Base-by-base conservation (phyloP, 768 basidiomycete genomes). In the Suillus occidentalis region DNA sequence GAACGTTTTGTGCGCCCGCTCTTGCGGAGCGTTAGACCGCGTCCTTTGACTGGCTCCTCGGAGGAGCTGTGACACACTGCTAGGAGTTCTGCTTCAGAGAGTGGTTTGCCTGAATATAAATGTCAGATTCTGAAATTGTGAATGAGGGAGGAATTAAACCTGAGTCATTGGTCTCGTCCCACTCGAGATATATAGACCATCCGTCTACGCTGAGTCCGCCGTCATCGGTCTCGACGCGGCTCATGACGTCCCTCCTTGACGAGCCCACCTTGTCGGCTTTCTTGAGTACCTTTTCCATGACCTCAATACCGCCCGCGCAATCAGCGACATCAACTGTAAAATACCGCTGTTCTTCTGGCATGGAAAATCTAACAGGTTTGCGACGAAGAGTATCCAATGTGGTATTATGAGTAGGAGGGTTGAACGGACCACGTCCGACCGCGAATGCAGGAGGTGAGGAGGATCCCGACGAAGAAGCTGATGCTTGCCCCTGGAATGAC, bases 301-400 rank as follows among this genome's bases (percentile, higher is more conserved):
- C 87, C 71, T 99, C 95, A 3, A 91, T 83, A 10, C 95, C 95
- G 34, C 89, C 89, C 2, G 81, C 82, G 71, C 92, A 95, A 34
- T 92, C 87, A 4, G 87, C 85, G 16, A 95, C 89, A 72, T 96
- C 89, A 65, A 99, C 87, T 1, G 90, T 89, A 63, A 85, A 86
- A 6, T 88, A 84, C 52, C 88, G 85, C 3, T 90, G 89, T 70
- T 94, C 94, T 13, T 95, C 95, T 2, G 89, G 89, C 49, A 95
- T 82, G 22, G 85, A 81, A 73, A 99, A 97, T 74, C 95, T 98
- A 72, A 99, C 89, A 25, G 93, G 79, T 75, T 92, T 94, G 63
- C 89, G 83, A 56, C 91, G 84, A 62, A 96, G 80, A 66, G 96
- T 93, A 57, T 95, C 92, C 20, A 92, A 77, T 6, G 81, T 76